phyloP scores from a whole-genome alignment of 495 filamentous ascomycete species.

The Friedmanniomyces simplex region DNA sequence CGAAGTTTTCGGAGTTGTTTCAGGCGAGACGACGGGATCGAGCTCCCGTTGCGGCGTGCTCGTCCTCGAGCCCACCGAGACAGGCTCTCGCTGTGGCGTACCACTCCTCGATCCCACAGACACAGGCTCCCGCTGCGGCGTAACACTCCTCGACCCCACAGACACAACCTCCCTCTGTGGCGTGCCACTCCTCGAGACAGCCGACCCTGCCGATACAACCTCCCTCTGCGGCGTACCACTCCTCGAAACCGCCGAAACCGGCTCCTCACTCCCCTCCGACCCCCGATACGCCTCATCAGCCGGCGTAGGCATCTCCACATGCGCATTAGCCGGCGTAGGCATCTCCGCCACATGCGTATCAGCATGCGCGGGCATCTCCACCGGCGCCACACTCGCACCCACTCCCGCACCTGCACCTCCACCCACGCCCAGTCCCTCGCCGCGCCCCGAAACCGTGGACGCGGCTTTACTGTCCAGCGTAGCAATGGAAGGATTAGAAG shows the following conservation, averaged over 20 bases:
- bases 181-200: not conserved
- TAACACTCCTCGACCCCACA: not conserved
- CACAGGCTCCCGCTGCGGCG: not conserved
- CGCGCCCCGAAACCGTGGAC: not conserved
- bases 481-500: not conserved
- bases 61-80: not conserved
- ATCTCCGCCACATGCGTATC: no score
- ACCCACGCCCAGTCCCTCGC: no score
- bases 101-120: no score
- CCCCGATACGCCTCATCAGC: not conserved
- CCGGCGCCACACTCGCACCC: not conserved
- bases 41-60: not conserved
- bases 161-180: not conserved
- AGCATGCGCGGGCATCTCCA: constrained; percentile 5
- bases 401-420: no score
- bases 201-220: no score
- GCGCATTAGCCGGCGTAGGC: no score
- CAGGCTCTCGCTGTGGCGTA: not conserved
- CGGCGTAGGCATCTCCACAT: not conserved
- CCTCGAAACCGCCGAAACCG: no score
- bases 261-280: not conserved
- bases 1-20: not conserved
- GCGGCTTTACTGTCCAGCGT: constrained; percentile 13
- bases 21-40: not conserved
- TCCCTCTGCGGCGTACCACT: no score